These are phyloP conservation scores for Sporisorium scitamineum DNA, from an alignment of 1,284 basidiomycete species.

Conservation along the genomic window DNA sequence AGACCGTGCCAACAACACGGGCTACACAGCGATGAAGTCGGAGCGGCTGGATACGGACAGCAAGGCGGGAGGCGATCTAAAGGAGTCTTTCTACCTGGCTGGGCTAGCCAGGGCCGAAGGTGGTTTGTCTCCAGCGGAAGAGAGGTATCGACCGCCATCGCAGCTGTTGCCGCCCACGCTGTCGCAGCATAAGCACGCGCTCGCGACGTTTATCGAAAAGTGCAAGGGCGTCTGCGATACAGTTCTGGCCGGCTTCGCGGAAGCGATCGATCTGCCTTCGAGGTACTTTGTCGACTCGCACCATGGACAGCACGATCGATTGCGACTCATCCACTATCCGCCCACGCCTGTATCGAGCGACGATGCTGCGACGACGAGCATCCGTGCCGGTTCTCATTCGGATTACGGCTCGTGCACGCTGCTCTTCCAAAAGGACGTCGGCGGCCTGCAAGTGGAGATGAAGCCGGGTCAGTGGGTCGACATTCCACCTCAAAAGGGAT, in stretches of 20 bases:
- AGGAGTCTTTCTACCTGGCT: constrained; percentile 62
- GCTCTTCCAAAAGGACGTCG: constrained; percentile 86
- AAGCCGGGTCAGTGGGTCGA: constrained; percentile 73
- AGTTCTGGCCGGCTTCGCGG: constrained; percentile 50
- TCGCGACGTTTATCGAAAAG: constrained; percentile 42
- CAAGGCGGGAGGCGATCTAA: constrained; percentile 52
- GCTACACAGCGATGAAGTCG: constrained; percentile 47
- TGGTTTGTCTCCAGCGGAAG: not conserved
- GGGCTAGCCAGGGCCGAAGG: constrained; percentile 18
- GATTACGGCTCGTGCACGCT: constrained; percentile 87
- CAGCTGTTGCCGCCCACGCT: constrained; percentile 46
- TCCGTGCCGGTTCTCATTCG: constrained; percentile 66
- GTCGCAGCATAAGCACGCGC: constrained; percentile 7
- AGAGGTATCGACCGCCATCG: constrained; percentile 25
- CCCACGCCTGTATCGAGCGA: constrained; percentile 29
- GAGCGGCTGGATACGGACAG: constrained; percentile 39
- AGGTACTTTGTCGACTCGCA: constrained; percentile 40
- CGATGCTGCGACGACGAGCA: constrained; percentile 15
- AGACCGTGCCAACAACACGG: constrained; percentile 45
- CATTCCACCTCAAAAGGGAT: constrained; percentile 81
- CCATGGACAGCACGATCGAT: constrained; percentile 52
- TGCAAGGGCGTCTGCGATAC: constrained; percentile 46
- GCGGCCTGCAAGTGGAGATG: constrained; percentile 79
- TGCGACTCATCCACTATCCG: constrained; percentile 62
- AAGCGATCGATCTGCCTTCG: constrained; percentile 40